Evolutionary conservation across 2,329 filamentous ascomycete genomes (phyloP).

Genomic region (Neurospora sp.): DNA sequence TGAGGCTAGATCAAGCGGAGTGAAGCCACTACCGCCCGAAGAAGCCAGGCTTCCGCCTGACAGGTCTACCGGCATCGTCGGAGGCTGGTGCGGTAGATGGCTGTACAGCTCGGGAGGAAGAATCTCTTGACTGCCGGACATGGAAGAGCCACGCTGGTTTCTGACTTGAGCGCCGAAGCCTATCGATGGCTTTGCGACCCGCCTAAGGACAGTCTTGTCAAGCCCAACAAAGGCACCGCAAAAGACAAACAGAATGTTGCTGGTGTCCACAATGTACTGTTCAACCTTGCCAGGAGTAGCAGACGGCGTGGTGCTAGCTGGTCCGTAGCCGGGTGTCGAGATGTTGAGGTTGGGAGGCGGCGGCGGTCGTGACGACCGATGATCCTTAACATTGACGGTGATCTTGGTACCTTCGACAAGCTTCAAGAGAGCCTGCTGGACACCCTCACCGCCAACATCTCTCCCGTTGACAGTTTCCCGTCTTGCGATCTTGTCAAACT

Average conservation of each 20-base stretch:
- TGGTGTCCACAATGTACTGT: conserved; percentile 73
- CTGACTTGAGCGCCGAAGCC: conserved; percentile 84
- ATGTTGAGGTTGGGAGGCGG: conserved; percentile 22
- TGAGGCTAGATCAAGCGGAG: conserved; percentile 60
- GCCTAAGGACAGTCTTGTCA: conserved; percentile 75
- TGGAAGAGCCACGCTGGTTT: conserved; percentile 35
- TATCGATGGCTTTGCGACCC: conserved; percentile 77
- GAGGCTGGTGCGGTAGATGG: conserved; percentile 45
- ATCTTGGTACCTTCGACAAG: conserved; percentile 94
- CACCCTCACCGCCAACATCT: conserved; percentile 91
- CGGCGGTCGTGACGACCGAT: conserved; percentile 46
- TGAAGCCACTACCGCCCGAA: conserved; percentile 30
- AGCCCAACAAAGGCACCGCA: conserved; percentile 91
- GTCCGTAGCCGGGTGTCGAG: conserved; percentile 42
- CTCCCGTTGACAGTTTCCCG: conserved; percentile 80
- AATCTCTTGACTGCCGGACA: conserved; percentile 40
- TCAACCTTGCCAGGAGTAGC: conserved; percentile 44
- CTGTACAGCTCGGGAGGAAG: conserved; percentile 53
- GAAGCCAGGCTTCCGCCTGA: conserved; percentile 19
- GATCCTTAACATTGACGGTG: conserved; percentile 80
- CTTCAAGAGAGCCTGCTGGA: conserved; percentile 90
- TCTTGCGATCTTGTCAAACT: conserved; percentile 94
- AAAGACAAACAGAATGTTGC: conserved; percentile 95
- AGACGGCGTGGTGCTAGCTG: conserved; percentile 31
- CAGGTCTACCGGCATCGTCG: conserved; percentile 11